Evolutionary conservation across 768 basidiomycete species (phyloP).

Genomic region (Tulasnella sp.): DNA sequence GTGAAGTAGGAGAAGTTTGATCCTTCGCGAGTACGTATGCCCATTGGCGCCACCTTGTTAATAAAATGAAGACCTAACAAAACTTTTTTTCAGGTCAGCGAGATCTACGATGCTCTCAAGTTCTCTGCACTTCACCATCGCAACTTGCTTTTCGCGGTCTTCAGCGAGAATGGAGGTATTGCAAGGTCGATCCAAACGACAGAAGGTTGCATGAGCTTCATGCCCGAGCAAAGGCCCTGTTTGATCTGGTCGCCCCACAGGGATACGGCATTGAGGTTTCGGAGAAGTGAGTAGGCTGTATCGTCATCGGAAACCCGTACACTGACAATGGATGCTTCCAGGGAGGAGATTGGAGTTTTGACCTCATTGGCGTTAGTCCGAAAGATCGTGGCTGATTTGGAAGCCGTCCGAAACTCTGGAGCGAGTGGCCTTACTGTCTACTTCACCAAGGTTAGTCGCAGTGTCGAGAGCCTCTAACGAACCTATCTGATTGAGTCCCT

Average conservation of each 20-base stretch:
- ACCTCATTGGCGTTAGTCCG: constrained; percentile 90
- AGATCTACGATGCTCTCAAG: constrained; percentile 97
- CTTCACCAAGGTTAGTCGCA: constrained; percentile 65
- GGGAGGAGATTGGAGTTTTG: constrained; percentile 93
- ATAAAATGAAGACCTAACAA: too few species aligned
- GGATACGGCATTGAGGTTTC: constrained; percentile 96
- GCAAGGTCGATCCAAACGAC: constrained; percentile 58
- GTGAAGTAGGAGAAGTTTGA: constrained; percentile 99
- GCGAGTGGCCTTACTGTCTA: constrained; percentile 80
- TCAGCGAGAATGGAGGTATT: constrained; percentile 70
- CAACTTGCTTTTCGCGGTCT: constrained; percentile 86
- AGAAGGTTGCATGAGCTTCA: constrained; percentile 91
- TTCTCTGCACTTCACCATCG: constrained; percentile 87
- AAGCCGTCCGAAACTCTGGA: constrained; percentile 78
- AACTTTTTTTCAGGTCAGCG: constrained; percentile 63
- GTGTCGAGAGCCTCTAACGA: background rate
- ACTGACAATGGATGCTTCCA: constrained; percentile 34
- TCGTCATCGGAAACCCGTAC: too few species aligned
- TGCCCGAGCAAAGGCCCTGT: constrained; percentile 89
- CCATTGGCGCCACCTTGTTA: background rate
- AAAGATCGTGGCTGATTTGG: constrained; percentile 90
- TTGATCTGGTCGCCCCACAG: constrained; percentile 95
- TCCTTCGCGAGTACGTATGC: constrained; percentile 74
- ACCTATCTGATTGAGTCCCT: background rate
- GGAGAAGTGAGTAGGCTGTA: constrained; percentile 62